Conservation (phyloP, 306 rosid species). For the Rosa lucieae region DNA sequence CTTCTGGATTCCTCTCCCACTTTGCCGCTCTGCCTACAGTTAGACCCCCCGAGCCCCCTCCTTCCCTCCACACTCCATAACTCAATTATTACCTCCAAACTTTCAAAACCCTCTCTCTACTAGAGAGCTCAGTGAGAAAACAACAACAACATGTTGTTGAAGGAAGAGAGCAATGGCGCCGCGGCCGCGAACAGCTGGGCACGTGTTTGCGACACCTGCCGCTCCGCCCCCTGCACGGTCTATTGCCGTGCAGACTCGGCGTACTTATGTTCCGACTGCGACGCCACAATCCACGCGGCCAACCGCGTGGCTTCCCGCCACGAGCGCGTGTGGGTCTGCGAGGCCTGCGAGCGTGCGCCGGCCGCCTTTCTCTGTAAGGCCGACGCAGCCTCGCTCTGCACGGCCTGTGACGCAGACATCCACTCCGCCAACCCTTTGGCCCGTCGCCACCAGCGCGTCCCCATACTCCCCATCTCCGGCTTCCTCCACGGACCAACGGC, state of each 20-base stretch:
- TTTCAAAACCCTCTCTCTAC: neutral
- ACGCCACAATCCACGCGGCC: conserved; percentile 55
- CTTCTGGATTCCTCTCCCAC: conserved; percentile 43
- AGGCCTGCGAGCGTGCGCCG: conserved; percentile 84
- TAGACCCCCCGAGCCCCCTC: neutral
- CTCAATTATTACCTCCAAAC: neutral
- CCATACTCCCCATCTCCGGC: conserved; percentile 58
- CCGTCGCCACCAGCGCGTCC: conserved; percentile 90
- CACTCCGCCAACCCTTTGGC: conserved; percentile 95
- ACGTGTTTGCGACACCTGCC: conserved; percentile 71
- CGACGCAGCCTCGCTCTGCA: conserved; percentile 82
- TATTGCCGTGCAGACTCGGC: conserved; percentile 70
- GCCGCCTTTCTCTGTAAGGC: conserved; percentile 89
- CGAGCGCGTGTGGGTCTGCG: conserved; percentile 87
- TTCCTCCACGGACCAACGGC: conserved; percentile 32
- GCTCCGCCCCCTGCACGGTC: conserved; percentile 48
- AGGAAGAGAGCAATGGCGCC: conserved; percentile 25
- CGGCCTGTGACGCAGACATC: conserved; percentile 77
- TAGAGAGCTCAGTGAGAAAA: neutral
- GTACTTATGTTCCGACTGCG: conserved; percentile 59
- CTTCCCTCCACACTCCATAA: neutral
- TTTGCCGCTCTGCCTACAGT: neutral
- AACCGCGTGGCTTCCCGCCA: conserved; percentile 59
- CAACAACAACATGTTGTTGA: conserved; percentile 34
- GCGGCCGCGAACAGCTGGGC: conserved; percentile 36